phyloP scores from a whole-genome alignment of 2,329 filamentous ascomycete species.

The Fusarium decemcellulare region DNA sequence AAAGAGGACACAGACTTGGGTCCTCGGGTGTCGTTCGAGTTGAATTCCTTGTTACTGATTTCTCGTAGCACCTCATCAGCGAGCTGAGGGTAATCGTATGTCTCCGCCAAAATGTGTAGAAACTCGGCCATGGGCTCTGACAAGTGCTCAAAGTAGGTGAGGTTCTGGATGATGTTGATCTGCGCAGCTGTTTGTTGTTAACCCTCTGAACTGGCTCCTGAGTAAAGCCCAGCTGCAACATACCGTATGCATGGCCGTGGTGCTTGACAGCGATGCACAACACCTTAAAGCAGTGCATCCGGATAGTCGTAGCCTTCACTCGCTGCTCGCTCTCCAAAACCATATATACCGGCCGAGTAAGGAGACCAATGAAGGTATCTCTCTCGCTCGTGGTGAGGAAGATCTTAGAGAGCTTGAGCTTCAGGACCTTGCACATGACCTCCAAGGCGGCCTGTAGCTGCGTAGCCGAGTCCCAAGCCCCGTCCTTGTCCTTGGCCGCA shows the following conservation, averaged over 20 bases:
- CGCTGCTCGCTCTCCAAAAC: constrained; percentile 94
- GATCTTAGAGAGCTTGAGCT: constrained; percentile 90
- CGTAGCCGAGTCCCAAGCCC: constrained; percentile 87
- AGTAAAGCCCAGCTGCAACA: not conserved
- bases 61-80: constrained; percentile 95
- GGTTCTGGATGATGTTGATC: constrained; percentile 96
- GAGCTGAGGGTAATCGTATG: constrained; percentile 97
- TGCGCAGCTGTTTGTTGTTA: constrained; percentile 78
- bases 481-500: constrained; percentile 86
- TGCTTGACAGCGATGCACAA: constrained; percentile 97
- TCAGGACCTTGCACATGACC: constrained; percentile 95
- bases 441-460: constrained; percentile 93
- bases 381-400: constrained; percentile 97
- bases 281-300: constrained; percentile 98
- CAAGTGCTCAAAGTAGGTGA: constrained; percentile 99
- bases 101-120: constrained; percentile 93
- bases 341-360: constrained; percentile 94
- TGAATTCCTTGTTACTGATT: constrained; percentile 97
- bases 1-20: constrained; percentile 98
- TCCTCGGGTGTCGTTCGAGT: constrained; percentile 93
- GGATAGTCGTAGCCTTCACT: constrained; percentile 88
- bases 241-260: constrained; percentile 96
- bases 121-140: constrained; percentile 99
- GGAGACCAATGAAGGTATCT: constrained; percentile 92
- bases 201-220: constrained; percentile 18